Base-by-base conservation (phyloP, 2,329 filamentous ascomycete genomes). In the Aspergillus novoparasiticus region DNA sequence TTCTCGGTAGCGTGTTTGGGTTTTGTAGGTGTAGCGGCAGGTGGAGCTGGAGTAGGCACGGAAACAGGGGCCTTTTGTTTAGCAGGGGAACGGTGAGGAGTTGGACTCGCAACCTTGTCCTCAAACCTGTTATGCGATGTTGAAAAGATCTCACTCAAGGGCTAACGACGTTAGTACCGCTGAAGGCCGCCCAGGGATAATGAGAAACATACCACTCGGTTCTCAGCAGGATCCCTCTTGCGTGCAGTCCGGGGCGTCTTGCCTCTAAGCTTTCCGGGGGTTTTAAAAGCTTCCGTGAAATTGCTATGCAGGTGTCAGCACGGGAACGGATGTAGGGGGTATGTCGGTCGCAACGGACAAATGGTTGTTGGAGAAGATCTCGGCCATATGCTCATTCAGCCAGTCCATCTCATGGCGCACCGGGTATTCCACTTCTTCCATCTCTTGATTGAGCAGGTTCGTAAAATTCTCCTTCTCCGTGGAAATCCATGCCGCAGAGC, bases 361-460 rank as follows among this genome's bases (percentile, higher is more conserved):
- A 79, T 94, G 88, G 74, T 93, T 91, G 71, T 90, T 89, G 72
- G 89, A 90, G 76, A 98, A 96, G 73, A 99, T 92, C 67, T 96
- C 93, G 57, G 88, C 88, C 94, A 99, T 97, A 78, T 99, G 95
- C 81, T 98, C 95, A 74, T 99, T 98, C 71, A 99, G 84, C 95
- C 95, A 99, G 76, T 98, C 94, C 73, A 98, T 83, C 78, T 99
- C 95, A 79, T 98, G 96, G 63, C 92, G 88, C 66, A 92, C 94
- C 34, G 93, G 93, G 80, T 92, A 98, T 50, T 91, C 88, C 74
- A 98, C 96, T 80, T 99, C 96, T 69, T 98, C 94, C 60, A 92
- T 86, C 78, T 98, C 95, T 61, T 93, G 87, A 54, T 90, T 85
- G 19, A 91, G 86, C 66, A 97, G 89, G 68, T 91, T 86, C 60